phyloP scores from a whole-genome alignment of 1,139 yeast species.

The Protomyces inouyei region DNA sequence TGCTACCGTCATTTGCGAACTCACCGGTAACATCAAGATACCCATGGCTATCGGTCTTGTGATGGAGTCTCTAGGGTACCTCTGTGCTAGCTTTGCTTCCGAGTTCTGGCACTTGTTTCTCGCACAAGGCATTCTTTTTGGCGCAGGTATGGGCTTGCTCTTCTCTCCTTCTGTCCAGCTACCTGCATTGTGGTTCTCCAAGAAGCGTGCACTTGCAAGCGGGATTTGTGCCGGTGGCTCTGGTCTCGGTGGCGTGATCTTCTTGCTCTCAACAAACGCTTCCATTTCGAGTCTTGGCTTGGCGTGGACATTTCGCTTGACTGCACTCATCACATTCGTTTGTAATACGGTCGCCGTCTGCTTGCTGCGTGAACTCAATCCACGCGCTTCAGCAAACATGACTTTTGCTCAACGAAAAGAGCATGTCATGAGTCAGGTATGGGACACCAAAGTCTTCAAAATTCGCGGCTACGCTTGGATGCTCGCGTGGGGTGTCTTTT shows the following conservation, averaged over 20 bases:
- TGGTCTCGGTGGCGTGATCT: slow-evolving; percentile 56
- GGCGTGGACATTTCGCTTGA: slow-evolving; percentile 65
- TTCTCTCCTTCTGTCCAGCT: slow-evolving; percentile 57
- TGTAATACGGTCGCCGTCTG: slow-evolving; percentile 42
- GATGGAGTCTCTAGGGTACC: slow-evolving; percentile 53
- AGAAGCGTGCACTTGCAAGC: slow-evolving; percentile 53
- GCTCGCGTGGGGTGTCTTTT: slow-evolving; percentile 54
- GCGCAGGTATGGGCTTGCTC: slow-evolving; percentile 56
- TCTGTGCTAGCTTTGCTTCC: slow-evolving; percentile 62
- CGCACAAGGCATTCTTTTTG: slow-evolving; percentile 64
- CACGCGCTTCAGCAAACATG: slow-evolving; percentile 29
- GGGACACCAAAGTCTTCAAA: slow-evolving; percentile 40
- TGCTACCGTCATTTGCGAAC: slow-evolving; percentile 38
- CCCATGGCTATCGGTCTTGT: slow-evolving; percentile 48
- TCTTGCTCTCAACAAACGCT: slow-evolving; percentile 43
- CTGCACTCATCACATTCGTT: slow-evolving; percentile 46
- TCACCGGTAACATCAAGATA: slow-evolving; percentile 30
- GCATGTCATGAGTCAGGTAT: slow-evolving; percentile 35
- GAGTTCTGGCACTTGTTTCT: slow-evolving; percentile 59
- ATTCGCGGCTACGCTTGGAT: slow-evolving; percentile 46
- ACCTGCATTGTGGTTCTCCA: slow-evolving; percentile 59
- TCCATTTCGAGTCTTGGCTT: slow-evolving; percentile 49
- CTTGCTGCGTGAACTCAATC: slow-evolving; percentile 43
- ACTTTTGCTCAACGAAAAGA: slow-evolving; percentile 31
- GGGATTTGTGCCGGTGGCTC: slow-evolving; percentile 55